phyloP scores from a whole-genome alignment of 495 filamentous ascomycete genomes.

The Staphylotrichum tortipilum region DNA sequence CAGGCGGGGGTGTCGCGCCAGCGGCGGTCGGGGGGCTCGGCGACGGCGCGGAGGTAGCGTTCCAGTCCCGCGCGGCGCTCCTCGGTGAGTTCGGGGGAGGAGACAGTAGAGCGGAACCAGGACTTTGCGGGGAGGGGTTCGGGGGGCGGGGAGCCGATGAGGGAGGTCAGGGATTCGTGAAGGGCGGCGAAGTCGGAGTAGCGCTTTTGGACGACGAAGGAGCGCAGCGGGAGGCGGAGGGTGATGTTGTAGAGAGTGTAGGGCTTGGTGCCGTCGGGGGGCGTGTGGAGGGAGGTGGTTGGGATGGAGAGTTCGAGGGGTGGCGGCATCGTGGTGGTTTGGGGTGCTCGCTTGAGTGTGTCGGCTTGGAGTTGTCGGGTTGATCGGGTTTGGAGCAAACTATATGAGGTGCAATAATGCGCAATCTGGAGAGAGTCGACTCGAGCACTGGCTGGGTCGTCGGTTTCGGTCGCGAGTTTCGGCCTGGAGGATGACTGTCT shows the following conservation, averaged over 20 bases:
- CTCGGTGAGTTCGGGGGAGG: conserved; percentile 70
- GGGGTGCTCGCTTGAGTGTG: background rate
- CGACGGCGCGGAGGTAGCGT: conserved; percentile 72
- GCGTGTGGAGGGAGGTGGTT: conserved; percentile 51
- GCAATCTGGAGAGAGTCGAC: too few species aligned
- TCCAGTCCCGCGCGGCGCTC: conserved; percentile 68
- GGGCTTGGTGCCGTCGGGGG: conserved; percentile 50
- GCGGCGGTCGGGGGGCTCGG: conserved; percentile 60
- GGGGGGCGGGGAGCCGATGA: conserved; percentile 52
- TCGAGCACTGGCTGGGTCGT: too few species aligned
- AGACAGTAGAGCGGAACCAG: conserved; percentile 75
- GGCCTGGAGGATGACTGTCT: background rate
- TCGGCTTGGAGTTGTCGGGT: background rate
- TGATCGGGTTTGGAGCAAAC: too few species aligned
- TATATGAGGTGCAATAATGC: too few species aligned
- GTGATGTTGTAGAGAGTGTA: conserved; percentile 91
- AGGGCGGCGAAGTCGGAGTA: conserved; percentile 87
- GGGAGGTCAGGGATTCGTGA: conserved; percentile 56
- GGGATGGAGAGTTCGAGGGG: conserved; percentile 76
- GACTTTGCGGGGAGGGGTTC: conserved; percentile 67
- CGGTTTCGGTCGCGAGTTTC: too few species aligned
- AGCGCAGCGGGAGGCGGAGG: conserved; percentile 77
- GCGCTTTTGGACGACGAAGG: conserved; percentile 80
- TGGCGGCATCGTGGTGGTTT: conserved; percentile 52
- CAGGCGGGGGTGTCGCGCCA: conserved; percentile 84